Conservation (phyloP, 2,329 filamentous ascomycete species). For the Lasiodiplodia citricola region DNA sequence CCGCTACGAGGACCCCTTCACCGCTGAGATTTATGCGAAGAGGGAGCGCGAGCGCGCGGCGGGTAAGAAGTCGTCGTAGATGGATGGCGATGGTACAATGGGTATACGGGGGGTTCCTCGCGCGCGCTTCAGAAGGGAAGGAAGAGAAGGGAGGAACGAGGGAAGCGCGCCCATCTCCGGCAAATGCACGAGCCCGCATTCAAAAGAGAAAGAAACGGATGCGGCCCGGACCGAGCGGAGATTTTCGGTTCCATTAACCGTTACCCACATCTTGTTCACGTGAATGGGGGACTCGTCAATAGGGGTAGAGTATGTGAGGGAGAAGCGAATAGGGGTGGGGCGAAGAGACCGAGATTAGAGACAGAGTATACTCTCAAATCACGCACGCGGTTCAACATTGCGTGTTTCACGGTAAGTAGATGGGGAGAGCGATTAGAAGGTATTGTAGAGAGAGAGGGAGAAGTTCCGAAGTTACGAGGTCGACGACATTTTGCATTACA, state of each 20-base stretch:
- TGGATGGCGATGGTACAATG: too few species aligned
- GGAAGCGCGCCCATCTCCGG: background rate
- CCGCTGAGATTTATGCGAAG: slow-evolving; percentile 89
- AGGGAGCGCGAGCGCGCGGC: slow-evolving; percentile 61
- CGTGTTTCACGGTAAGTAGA: background rate
- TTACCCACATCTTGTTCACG: background rate
- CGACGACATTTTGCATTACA: slow-evolving; percentile 7
- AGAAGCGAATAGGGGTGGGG: background rate
- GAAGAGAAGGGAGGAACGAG: background rate
- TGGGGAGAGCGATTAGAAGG: background rate
- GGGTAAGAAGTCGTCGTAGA: slow-evolving; percentile 41
- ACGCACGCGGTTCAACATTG: slow-evolving; percentile 7
- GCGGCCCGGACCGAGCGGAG: background rate
- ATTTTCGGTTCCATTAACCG: background rate
- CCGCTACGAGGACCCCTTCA: slow-evolving; percentile 92
- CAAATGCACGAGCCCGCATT: background rate
- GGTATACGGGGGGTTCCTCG: background rate
- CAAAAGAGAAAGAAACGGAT: background rate
- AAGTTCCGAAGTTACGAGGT: slow-evolving; percentile 2
- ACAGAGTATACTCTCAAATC: background rate
- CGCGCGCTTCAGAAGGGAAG: background rate
- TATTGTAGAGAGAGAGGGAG: background rate
- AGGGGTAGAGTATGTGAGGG: background rate
- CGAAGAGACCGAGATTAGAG: background rate
- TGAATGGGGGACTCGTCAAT: background rate